These are phyloP conservation scores for Magnolia sinica DNA, from an alignment of 164 flowering plant species.

Conservation along the genomic window DNA sequence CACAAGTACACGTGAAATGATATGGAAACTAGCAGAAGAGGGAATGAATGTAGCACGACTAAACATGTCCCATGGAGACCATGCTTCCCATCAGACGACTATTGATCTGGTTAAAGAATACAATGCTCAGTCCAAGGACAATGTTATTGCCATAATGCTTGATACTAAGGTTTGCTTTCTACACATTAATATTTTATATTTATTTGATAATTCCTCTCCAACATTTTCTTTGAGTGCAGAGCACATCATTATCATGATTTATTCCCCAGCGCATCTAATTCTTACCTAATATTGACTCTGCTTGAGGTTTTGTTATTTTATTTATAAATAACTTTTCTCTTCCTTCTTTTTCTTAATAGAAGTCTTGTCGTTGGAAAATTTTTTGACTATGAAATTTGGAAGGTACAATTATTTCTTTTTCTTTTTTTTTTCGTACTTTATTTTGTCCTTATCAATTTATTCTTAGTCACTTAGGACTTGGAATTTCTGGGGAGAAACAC, in stretches of 20 bases:
- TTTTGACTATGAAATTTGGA: no score
- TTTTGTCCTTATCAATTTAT: no score
- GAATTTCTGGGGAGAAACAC: no score
- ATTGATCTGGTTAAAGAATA: slow-evolving; percentile 91
- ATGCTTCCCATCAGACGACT: slow-evolving; percentile 90
- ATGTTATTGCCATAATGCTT: slow-evolving; percentile 86
- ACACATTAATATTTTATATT: neutral
- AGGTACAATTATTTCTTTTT: no score
- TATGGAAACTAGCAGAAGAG: slow-evolving; percentile 91
- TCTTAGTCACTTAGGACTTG: no score
- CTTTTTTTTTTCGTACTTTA: no score
- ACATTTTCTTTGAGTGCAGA: neutral
- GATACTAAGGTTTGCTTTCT: slow-evolving; percentile 78
- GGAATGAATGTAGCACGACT: slow-evolving; percentile 98
- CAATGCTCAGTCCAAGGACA: slow-evolving; percentile 83
- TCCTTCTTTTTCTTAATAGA: no score
- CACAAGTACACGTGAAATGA: slow-evolving; percentile 87
- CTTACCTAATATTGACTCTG: neutral
- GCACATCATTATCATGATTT: neutral
- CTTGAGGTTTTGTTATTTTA: neutral
- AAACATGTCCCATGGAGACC: slow-evolving; percentile 99
- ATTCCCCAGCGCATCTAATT: neutral
- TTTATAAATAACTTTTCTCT: no score
- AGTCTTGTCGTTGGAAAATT: no score
- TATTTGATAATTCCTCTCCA: neutral